A percentile compares a stretch with the other conserved stretches of the same genome.
Conservation (phyloP, 306 rosid genomes). For the Luffa acutangula region DNA sequence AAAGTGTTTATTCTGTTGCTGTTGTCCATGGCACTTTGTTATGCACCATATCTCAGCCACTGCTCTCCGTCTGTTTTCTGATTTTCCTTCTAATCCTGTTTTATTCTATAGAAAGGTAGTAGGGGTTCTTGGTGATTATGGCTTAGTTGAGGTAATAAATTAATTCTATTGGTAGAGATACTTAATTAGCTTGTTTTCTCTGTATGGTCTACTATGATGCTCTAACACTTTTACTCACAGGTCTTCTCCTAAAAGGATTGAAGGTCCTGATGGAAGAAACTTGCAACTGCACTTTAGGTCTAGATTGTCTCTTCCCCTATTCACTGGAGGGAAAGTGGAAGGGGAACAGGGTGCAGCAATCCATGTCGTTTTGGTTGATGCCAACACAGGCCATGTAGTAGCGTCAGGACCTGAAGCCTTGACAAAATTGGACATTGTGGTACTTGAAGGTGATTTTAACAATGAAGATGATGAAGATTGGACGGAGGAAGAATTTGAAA, state of each 20-base stretch:
- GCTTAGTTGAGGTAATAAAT: neutral
- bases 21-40: neutral
- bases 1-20: neutral
- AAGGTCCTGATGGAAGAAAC: conserved; percentile 87
- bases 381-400: conserved; percentile 36
- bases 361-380: conserved; percentile 78
- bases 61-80: neutral
- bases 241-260: conserved; percentile 92
- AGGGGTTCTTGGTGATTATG: neutral
- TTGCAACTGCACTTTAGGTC: conserved; percentile 77
- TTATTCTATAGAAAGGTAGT: neutral
- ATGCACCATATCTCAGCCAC: neutral
- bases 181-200: neutral
- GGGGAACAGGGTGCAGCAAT: conserved; percentile 99
- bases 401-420: conserved; percentile 72
- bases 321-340: conserved; percentile 99
- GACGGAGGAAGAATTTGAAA: conserved; percentile 84
- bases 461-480: conserved; percentile 91
- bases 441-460: conserved; percentile 97
- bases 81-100: neutral
- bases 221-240: conserved; percentile 36
- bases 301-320: conserved; percentile 84
- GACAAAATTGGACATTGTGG: conserved; percentile 77
- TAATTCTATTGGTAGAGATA: neutral
- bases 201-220: neutral